These are phyloP conservation scores for Fusarium multiceps DNA, from an alignment of 2,329 filamentous ascomycete species.

Conservation along the genomic window DNA sequence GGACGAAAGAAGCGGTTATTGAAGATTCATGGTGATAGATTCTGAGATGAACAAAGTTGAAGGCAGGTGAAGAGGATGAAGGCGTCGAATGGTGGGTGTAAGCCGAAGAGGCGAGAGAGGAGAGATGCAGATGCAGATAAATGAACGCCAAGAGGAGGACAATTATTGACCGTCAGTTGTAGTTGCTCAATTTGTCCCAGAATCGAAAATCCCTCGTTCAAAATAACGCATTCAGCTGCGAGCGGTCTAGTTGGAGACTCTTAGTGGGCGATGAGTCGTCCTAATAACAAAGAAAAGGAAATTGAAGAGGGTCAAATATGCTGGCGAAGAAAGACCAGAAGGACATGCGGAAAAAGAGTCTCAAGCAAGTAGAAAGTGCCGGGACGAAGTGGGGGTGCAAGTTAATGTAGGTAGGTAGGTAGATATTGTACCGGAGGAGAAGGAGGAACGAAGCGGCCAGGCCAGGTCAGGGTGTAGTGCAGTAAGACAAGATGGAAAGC, in stretches of 20 bases:
- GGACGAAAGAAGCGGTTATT: conserved; percentile 34
- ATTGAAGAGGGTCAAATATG: conserved; percentile 31
- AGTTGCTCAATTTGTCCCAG: conserved; percentile 16
- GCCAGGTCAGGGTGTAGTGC: not conserved
- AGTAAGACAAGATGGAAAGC: not conserved
- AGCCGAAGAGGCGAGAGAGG: not conserved
- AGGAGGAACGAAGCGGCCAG: not conserved
- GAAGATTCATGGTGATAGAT: conserved; percentile 38
- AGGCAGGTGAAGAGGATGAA: conserved; percentile 10
- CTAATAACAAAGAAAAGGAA: conserved; percentile 8
- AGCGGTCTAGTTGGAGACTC: conserved; percentile 3
- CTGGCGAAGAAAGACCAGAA: not conserved
- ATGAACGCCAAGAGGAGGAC: conserved; percentile 37
- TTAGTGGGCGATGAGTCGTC: conserved; percentile 4
- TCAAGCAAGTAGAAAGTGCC: conserved; percentile 33
- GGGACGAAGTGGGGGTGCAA: conserved; percentile 33
- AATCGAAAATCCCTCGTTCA: conserved; percentile 28
- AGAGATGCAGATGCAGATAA: conserved; percentile 26
- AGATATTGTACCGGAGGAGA: not conserved
- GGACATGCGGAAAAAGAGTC: conserved; percentile 30
- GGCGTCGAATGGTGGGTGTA: conserved; percentile 21
- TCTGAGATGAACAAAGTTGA: conserved; percentile 13
- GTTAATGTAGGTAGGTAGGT: not conserved
- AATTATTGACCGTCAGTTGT: conserved; percentile 15
- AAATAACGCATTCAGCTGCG: conserved; percentile 17